phyloP scores from a whole-genome alignment of 2,329 filamentous ascomycete species.

The Pseudogymnoascus sp. region DNA sequence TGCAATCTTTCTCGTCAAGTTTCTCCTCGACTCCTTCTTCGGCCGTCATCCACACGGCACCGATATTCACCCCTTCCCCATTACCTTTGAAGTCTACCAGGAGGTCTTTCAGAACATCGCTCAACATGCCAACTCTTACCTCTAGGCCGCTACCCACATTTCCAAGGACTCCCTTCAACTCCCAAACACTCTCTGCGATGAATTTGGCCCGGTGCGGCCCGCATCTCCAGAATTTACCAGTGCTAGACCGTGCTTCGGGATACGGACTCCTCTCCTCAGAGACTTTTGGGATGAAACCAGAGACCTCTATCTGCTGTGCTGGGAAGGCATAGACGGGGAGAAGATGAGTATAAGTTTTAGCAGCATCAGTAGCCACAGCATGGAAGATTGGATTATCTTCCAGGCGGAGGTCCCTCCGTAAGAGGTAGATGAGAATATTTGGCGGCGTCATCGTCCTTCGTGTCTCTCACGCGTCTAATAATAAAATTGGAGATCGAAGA shows the following conservation, averaged over 20 bases:
- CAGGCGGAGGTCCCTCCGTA: slow-evolving; percentile 65
- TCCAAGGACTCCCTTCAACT: slow-evolving; percentile 56
- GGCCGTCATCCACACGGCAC: slow-evolving; percentile 64
- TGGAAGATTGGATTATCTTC: slow-evolving; percentile 68
- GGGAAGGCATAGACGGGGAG: slow-evolving; percentile 64
- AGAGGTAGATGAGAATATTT: slow-evolving; percentile 59
- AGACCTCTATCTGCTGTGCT: slow-evolving; percentile 64
- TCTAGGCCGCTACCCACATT: slow-evolving; percentile 51
- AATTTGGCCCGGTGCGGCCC: slow-evolving; percentile 66
- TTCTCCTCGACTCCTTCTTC: slow-evolving; percentile 65
- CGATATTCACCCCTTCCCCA: slow-evolving; percentile 36
- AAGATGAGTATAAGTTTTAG: slow-evolving; percentile 48
- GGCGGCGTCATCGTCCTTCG: slow-evolving; percentile 25
- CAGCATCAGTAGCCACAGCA: slow-evolving; percentile 38
- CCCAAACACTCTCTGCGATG: slow-evolving; percentile 63
- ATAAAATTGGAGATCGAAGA: not conserved
- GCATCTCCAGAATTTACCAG: slow-evolving; percentile 64
- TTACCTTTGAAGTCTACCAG: slow-evolving; percentile 39
- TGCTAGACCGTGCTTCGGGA: slow-evolving; percentile 55
- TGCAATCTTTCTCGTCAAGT: slow-evolving; percentile 50
- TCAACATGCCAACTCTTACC: slow-evolving; percentile 53
- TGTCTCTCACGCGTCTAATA: not conserved
- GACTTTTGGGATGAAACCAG: slow-evolving; percentile 56
- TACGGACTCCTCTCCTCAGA: slow-evolving; percentile 49
- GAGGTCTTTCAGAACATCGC: slow-evolving; percentile 51